Evolutionary conservation across 495 filamentous ascomycete species (phyloP).

Genomic region (Elasticomyces elasticus): DNA sequence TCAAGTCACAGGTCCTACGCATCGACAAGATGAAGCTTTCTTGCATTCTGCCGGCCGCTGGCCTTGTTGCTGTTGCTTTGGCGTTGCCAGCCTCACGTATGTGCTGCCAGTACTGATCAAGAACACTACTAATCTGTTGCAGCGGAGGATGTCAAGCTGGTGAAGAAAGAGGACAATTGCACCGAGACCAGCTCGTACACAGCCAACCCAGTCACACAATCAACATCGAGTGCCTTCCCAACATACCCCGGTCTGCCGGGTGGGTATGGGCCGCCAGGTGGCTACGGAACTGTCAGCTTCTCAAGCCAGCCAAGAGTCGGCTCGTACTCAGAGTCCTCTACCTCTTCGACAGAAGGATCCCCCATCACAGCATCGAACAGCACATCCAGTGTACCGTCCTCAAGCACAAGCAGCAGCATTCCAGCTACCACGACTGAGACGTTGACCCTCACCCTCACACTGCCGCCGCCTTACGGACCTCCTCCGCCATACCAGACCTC

Average conservation of each 20-base stretch:
- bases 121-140: not conserved
- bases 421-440: not conserved
- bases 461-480: not conserved
- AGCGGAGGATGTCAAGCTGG: not conserved
- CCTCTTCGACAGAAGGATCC: not conserved
- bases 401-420: not conserved
- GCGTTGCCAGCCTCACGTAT: conserved; percentile 5
- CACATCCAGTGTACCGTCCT: not conserved
- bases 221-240: not conserved
- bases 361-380: not conserved
- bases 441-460: not conserved
- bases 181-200: not conserved
- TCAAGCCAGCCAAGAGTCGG: not conserved
- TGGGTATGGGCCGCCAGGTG: not conserved
- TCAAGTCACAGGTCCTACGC: not conserved
- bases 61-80: not conserved
- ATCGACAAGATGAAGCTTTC: conserved; percentile 4
- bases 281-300: conserved; percentile 4
- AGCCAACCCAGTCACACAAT: not conserved
- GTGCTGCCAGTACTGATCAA: not conserved
- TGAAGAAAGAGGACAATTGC: conserved; percentile 7
- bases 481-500: not conserved
- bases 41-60: not conserved
- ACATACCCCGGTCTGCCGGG: not conserved
- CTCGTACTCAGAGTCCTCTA: not conserved